Conservation (phyloP, 257 asterid species). For the Thymus mandschuricus region DNA sequence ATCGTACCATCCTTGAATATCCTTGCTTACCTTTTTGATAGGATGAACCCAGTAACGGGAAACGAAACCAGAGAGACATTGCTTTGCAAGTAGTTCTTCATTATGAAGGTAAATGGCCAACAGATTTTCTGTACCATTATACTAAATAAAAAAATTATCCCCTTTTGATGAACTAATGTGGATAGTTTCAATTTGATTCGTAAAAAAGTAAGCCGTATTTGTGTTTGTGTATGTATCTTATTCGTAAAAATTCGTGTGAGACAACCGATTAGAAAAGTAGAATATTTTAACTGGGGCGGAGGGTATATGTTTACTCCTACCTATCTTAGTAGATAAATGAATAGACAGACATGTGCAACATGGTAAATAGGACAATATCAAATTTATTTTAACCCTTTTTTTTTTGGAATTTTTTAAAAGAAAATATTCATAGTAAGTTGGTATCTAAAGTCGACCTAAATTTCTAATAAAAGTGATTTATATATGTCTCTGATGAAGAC, state of each 20-base stretch:
- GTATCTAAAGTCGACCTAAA: no score
- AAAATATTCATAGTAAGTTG: no score
- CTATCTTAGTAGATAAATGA: no score
- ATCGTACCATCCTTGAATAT: not conserved
- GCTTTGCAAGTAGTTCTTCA: slow-evolving; percentile 58
- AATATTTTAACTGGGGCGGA: no score
- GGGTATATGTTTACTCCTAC: no score
- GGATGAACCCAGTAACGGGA: slow-evolving; percentile 80
- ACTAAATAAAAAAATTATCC: not conserved
- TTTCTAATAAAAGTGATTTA: no score
- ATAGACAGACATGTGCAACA: no score
- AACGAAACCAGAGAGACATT: slow-evolving; percentile 89
- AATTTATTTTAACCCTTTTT: no score
- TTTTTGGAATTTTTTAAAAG: no score
- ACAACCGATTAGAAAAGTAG: no score
- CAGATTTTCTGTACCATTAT: not conserved
- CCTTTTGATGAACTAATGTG: slow-evolving; percentile 11
- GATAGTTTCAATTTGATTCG: not conserved
- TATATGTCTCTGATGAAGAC: not conserved
- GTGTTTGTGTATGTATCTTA: not conserved
- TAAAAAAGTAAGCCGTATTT: not conserved
- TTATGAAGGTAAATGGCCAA: slow-evolving; percentile 7
- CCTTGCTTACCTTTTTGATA: slow-evolving; percentile 29
- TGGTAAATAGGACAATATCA: no score
- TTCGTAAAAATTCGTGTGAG: not conserved